Base-by-base conservation (phyloP, 2,329 filamentous ascomycete species). In the Alternaria triticimaculans region DNA sequence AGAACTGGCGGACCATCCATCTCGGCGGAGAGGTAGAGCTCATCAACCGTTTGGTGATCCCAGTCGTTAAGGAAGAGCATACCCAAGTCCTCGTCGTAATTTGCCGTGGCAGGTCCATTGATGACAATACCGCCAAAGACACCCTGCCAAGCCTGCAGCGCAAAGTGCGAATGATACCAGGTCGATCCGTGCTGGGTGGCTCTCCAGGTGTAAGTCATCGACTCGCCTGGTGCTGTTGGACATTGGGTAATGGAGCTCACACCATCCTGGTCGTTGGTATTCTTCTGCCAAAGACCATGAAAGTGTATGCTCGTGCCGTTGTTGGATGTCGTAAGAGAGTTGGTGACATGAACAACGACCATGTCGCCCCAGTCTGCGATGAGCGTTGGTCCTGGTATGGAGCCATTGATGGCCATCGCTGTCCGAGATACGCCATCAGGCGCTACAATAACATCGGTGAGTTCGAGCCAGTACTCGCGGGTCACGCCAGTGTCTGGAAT, bases 401-500 rank as follows among this genome's bases (percentile, higher is more conserved):
- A 76, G 6, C 81, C 81, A 62, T 84, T 84, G 67, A 84, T 61
- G 25, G 74, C 69, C 72, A 77, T 75, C 69, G 55, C 79, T 1
- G 72, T 68, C 23, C 75, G 72, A 3, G 70, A 72, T 3, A 88
- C 86, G 20, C 88, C 88, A 72, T 90, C 88, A 0, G 87, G 87
- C 5, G 82, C 76, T 18, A 82, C 70, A 1, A 80, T 83, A 0
- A 76, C 77, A 37, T 84, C 81, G 5, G 77, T 78, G 30, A 84
- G 70, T 23, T 82, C 79, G 20, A 84, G 75, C 72, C 77, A 81
- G 65, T 84, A 85, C 58, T 81, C 80, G 11, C 87, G 80, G 21
- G 85, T 87, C 3, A 88, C 83, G 12, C 87, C 85, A 0, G 87
- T 89, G 33, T 80, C 76, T 1, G 87, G 87, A 28, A 78, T 78